Evolutionary conservation across 306 rosid species (phyloP).

Genomic region (Rubus parviflorus): DNA sequence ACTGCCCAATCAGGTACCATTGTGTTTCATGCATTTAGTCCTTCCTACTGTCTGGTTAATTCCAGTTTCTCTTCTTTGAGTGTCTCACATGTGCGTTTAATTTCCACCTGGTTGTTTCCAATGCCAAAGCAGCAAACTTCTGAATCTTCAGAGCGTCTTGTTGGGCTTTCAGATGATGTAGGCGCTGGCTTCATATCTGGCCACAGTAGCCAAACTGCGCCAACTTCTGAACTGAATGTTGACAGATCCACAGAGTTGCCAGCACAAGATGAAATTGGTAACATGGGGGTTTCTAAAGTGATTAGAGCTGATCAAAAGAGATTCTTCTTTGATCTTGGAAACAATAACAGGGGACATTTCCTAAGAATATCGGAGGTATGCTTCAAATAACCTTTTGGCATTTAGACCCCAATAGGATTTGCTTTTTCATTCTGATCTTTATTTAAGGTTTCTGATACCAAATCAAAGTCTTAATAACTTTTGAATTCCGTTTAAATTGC

Average conservation of each 20-base stretch:
- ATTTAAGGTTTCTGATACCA: slow-evolving; percentile 19
- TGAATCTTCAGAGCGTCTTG: slow-evolving; percentile 83
- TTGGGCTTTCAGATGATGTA: slow-evolving; percentile 97
- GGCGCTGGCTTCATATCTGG: slow-evolving; percentile 99
- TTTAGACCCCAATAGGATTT: slow-evolving; percentile 21
- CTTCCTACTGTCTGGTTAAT: slow-evolving; percentile 17
- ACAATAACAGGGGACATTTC: slow-evolving; percentile 97
- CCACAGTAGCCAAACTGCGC: slow-evolving; percentile 76
- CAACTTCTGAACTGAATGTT: slow-evolving; percentile 80
- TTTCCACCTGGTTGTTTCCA: slow-evolving; percentile 31
- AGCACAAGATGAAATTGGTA: slow-evolving; percentile 82
- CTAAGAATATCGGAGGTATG: slow-evolving; percentile 96
- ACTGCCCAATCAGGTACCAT: slow-evolving; percentile 82
- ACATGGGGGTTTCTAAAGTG: slow-evolving; percentile 91
- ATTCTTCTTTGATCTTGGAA: slow-evolving; percentile 96
- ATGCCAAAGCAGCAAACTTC: slow-evolving; percentile 68
- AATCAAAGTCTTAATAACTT: not conserved
- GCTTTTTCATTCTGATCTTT: slow-evolving; percentile 4
- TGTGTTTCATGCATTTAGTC: slow-evolving; percentile 23
- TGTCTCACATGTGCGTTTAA: slow-evolving; percentile 29
- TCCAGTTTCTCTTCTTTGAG: slow-evolving; percentile 11
- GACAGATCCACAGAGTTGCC: slow-evolving; percentile 85
- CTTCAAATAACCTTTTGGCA: slow-evolving; percentile 15
- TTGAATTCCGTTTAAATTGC: slow-evolving; percentile 28
- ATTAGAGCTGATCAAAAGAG: slow-evolving; percentile 95